phyloP scores from a whole-genome alignment of 306 rosid genomes.

The Adenanthera pavonina region DNA sequence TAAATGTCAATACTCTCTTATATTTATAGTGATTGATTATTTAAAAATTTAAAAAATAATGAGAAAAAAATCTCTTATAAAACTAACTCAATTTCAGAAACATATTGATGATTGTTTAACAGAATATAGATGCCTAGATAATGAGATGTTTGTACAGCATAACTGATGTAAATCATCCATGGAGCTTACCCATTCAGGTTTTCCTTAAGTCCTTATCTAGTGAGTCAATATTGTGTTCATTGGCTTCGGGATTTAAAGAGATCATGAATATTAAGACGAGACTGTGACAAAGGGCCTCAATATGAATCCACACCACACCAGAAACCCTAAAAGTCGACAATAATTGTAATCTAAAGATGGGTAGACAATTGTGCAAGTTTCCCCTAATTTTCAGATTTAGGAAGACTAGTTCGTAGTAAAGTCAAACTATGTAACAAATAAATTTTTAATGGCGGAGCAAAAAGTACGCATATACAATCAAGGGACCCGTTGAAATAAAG shows the following conservation, averaged over 20 bases:
- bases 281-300: not conserved
- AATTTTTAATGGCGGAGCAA: not conserved
- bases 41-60: not conserved
- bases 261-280: not conserved
- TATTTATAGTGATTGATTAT: not conserved
- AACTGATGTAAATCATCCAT: not conserved
- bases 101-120: not conserved
- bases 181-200: slow-evolving; percentile 2
- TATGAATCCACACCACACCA: not conserved
- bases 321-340: not conserved
- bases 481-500: not conserved
- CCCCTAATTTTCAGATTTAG: not conserved
- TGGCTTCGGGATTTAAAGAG: not conserved
- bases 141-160: not conserved
- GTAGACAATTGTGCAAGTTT: not conserved
- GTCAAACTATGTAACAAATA: slow-evolving; percentile 20
- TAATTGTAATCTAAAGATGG: not conserved
- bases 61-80: not conserved
- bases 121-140: not conserved
- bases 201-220: not conserved
- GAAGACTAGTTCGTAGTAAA: not conserved
- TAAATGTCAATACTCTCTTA: slow-evolving; percentile 5
- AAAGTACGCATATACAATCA: not conserved
- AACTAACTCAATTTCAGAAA: not conserved
- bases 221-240: not conserved